Evolutionary conservation across 2,329 filamentous ascomycete genomes (phyloP).

Genomic region (Cordyceps cicadae): DNA sequence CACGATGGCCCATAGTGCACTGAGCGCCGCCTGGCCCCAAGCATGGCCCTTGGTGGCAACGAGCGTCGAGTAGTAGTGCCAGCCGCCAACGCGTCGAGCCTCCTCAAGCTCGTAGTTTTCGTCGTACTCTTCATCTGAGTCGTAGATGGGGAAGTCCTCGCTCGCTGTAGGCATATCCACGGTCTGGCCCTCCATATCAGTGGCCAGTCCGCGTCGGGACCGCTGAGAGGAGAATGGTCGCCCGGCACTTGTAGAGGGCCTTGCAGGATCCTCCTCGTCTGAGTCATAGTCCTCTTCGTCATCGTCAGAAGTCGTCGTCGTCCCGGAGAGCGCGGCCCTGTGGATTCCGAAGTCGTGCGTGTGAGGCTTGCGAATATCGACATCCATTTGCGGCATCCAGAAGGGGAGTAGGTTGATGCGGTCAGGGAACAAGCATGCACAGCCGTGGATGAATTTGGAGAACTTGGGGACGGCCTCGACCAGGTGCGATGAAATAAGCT

Average conservation of each 20-base stretch:
- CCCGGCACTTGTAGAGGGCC: conserved; percentile 17
- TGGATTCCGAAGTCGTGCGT: conserved; percentile 88
- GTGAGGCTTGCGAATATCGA: conserved; percentile 89
- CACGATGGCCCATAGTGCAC: conserved; percentile 40
- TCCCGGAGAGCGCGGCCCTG: conserved; percentile 64
- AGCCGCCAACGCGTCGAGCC: conserved; percentile 66
- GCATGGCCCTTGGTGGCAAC: conserved; percentile 36
- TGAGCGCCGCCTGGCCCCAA: conserved; percentile 34
- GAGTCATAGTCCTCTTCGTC: conserved; percentile 65
- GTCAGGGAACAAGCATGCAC: conserved; percentile 75
- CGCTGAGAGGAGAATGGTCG: conserved; percentile 27
- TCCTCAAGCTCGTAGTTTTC: conserved; percentile 69
- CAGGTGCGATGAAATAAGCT: conserved; percentile 85
- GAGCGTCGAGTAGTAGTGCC: conserved; percentile 61
- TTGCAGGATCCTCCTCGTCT: conserved; percentile 45
- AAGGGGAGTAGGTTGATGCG: conserved; percentile 86
- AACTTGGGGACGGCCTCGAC: conserved; percentile 99
- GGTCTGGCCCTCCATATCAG: conserved; percentile 78
- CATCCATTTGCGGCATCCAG: conserved; percentile 98
- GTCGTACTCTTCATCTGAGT: conserved; percentile 72
- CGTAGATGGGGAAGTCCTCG: conserved; percentile 79
- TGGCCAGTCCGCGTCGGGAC: conserved; percentile 34
- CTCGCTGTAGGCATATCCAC: conserved; percentile 49
- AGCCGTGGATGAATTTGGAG: conserved; percentile 97
- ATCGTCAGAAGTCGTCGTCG: conserved; percentile 68